Conservation (phyloP, 1,284 basidiomycete genomes). For the Ceratobasidium sp. region DNA sequence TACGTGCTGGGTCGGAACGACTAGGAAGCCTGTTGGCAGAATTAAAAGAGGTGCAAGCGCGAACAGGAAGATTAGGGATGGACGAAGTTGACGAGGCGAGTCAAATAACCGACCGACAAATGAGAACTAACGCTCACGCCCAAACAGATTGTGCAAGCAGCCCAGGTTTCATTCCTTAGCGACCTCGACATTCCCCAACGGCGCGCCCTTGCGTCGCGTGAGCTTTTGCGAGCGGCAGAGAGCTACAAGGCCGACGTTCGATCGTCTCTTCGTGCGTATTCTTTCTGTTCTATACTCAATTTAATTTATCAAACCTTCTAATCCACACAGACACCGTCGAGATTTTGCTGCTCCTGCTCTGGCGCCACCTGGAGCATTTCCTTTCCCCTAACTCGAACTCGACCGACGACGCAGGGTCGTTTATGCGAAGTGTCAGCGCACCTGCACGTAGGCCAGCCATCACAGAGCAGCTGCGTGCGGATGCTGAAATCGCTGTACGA, state of each 20-base stretch:
- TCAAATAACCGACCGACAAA: conserved; percentile 4
- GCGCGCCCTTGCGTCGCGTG: conserved; percentile 72
- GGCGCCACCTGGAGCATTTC: conserved; percentile 83
- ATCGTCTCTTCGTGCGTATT: conserved; percentile 68
- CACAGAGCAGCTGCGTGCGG: conserved; percentile 54
- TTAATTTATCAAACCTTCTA: conserved; percentile 13
- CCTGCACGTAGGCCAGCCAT: conserved; percentile 48
- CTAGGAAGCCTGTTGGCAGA: conserved; percentile 75
- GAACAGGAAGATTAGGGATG: conserved; percentile 76
- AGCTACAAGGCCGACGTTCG: conserved; percentile 64
- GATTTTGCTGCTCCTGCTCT: conserved; percentile 86
- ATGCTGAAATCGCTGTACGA: conserved; percentile 55
- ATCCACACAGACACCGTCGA: conserved; percentile 75
- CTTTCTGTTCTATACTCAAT: conserved; percentile 25
- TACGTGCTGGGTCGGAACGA: conserved; percentile 73
- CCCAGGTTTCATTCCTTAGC: conserved; percentile 70
- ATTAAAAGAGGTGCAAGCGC: conserved; percentile 65
- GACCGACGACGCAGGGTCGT: conserved; percentile 54
- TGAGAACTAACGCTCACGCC: neutral
- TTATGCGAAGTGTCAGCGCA: conserved; percentile 51
- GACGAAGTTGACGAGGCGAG: conserved; percentile 80
- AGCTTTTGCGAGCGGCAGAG: conserved; percentile 67
- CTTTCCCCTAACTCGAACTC: conserved; percentile 42
- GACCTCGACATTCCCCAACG: conserved; percentile 78
- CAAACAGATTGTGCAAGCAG: conserved; percentile 68